A percentile compares a stretch with the other conserved stretches of the same genome.
Evolutionary conservation across 768 basidiomycete species (phyloP).

Genomic region (Russula earlei): DNA sequence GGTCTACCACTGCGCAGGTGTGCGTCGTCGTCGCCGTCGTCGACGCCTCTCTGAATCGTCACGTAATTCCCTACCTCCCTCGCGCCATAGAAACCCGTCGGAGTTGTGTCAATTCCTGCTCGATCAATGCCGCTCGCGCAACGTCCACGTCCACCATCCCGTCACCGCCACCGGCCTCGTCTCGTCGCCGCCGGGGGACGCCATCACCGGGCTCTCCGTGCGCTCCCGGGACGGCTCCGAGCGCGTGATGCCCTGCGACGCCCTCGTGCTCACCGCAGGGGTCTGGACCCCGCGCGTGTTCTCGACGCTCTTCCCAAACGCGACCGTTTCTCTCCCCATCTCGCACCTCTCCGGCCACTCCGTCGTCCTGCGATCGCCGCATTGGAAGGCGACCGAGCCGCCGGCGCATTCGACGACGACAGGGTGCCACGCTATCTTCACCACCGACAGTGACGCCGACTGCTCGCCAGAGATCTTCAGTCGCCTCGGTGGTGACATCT

Average conservation of each 20-base stretch:
- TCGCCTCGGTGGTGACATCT: constrained; percentile 25
- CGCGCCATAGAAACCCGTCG: constrained; percentile 22
- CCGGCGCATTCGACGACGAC: too few species aligned
- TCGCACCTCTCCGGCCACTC: constrained; percentile 26
- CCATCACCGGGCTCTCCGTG: not conserved
- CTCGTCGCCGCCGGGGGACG: constrained; percentile 18
- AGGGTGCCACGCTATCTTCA: constrained; percentile 28
- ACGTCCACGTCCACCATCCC: constrained; percentile 25
- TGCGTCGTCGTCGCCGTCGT: too few species aligned
- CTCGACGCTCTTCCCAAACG: constrained; percentile 26
- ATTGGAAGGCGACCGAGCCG: too few species aligned
- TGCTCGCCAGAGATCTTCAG: constrained; percentile 29
- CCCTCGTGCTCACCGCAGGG: constrained; percentile 28
- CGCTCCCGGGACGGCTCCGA: constrained; percentile 2
- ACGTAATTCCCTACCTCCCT: too few species aligned
- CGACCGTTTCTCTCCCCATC: constrained; percentile 24
- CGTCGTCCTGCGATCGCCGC: constrained; percentile 16
- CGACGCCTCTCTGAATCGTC: not conserved
- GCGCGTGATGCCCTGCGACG: constrained; percentile 25
- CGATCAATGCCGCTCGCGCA: constrained; percentile 23
- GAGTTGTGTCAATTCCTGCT: constrained; percentile 28
- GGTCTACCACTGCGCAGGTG: constrained; percentile 26
- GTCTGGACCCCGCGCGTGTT: constrained; percentile 30
- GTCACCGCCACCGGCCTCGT: constrained; percentile 15
- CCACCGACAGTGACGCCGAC: constrained; percentile 22